Base-by-base conservation (phyloP, 495 filamentous ascomycete genomes). In the Darksidea phi region DNA sequence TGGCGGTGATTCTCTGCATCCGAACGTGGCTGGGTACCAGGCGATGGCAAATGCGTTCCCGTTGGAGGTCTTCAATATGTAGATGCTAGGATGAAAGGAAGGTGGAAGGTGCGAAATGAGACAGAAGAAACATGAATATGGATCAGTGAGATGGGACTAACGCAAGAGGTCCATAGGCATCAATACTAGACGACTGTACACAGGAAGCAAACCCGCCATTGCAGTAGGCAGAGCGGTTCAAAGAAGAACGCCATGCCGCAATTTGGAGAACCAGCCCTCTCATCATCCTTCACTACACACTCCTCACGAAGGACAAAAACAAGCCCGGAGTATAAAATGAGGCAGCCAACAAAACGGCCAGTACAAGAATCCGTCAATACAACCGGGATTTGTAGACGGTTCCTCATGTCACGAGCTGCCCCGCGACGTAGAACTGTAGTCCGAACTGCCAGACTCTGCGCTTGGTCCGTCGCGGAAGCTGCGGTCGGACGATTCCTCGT, bases 1-100 rank as follows among this genome's bases (percentile, higher is more conserved):
- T 60, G 81, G 84, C 2, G 88, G 88, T 0, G 88, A 89, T 73
- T 82, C 83, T 67, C 70, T 91, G 66, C 87, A 91, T 76, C 86
- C 86, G 0, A 89, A 86, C 73, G 79, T 76, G n/a, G 76, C 70
- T 7, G 86, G 82, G 0, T 90, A 82, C 70, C 75, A 85, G 66
- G 79, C 77, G 0, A 77, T 90, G 67, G 87, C 85, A 4, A 76
- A 82, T 66, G 69, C 72, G 34, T 86, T 88, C 61, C 82, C 82
- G 3, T 60, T 89, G 59, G 76, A 76, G 8, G 65, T 88, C 11
- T 84, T 88, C 41, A 43, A 43, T 15, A 6, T 13, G 3, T 43
- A 43, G 13, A 43, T 4, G 41, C 3, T 3, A 13, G 15, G 41
- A 13, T 20, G 41, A 15, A 20, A 13, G 41, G 15, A 32, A 10